Evolutionary conservation across 495 filamentous ascomycete genomes (phyloP), one percentile per base, ranked within the genome.

Genomic region (Daldinia grandis): DNA sequence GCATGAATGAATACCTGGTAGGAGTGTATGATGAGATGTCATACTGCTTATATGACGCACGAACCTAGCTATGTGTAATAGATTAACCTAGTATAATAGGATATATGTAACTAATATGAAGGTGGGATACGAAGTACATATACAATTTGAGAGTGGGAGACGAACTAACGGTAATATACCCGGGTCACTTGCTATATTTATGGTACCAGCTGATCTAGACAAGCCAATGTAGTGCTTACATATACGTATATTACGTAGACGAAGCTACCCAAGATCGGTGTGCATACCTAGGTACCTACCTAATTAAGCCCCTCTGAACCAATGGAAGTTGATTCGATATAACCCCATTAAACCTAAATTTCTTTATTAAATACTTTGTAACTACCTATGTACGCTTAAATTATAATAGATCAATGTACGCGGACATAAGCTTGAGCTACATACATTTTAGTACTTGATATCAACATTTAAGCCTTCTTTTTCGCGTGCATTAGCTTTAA

Each of bases 201-300:
- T 57, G 31, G 54, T 57, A 35, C 54, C 54, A 57, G 31, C 31
- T 57, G 54, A 57, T 57, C 54, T 7, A 19, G 15, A 42, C 40
- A 42, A 56, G 30, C 28, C 9, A 56, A 28, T 24, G 31, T 28
- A 33, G 28, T 55, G 51, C 30, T 31, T 30, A 30, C 51, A 31
- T 31, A 55, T 6, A 31, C 17, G 5, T 28, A 53, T 27, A 17
- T 30, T 47, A 47, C 40, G 40, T 44, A 44, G 40, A 9, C 8
- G 7, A 44, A 44, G 40, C 40, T 44, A 44, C 40, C 40, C 17
- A 44, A 44, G 40, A 17, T 21, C n/a, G n/a, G n/a, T n/a, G n/a
- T n/a, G n/a, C n/a, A 19, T 17, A 40, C 8, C n/a, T n/a, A n/a
- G 8, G 1, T 10, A 14, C 3, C 0, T 35, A 35, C 33, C 1